Percentiles rank a stretch among this genome's conserved stretches.
These are phyloP conservation scores for Corylus heterophylla DNA, from an alignment of 306 rosid genomes.

Conservation along the genomic window DNA sequence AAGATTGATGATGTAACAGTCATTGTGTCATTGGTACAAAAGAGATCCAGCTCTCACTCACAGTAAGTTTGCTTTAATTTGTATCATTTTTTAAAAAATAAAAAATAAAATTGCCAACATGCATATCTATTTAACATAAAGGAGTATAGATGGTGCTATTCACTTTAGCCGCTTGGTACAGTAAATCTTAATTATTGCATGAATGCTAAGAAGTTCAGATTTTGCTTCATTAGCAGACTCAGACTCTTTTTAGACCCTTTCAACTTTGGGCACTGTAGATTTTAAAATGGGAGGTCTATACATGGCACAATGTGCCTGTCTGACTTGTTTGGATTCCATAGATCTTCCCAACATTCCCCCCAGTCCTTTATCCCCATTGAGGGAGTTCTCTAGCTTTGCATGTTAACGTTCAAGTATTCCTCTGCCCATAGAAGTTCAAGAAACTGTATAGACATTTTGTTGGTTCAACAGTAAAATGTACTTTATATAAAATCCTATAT, in stretches of 20 bases:
- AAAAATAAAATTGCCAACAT: background rate
- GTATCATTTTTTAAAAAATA: background rate
- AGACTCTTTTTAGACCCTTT: background rate
- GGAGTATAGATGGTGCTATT: background rate
- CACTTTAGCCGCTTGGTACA: background rate
- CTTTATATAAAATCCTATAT: background rate
- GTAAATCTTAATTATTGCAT: background rate
- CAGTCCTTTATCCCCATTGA: background rate
- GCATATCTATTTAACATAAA: background rate
- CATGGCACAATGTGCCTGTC: background rate
- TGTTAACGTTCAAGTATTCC: background rate
- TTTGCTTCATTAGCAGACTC: background rate
- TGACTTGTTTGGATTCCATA: background rate
- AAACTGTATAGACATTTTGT: background rate
- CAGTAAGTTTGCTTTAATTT: constrained; percentile 13
- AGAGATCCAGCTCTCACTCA: constrained; percentile 14
- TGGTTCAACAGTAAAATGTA: background rate
- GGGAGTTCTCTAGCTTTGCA: background rate
- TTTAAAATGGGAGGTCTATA: background rate
- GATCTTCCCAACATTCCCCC: background rate
- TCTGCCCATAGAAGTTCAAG: background rate
- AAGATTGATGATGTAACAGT: constrained; percentile 75
- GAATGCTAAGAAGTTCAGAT: background rate
- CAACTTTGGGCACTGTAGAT: background rate
- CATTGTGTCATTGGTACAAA: constrained; percentile 60